phyloP scores from a whole-genome alignment of 176 grass and related monocot genomes.

The Thinopyrum elongatum region DNA sequence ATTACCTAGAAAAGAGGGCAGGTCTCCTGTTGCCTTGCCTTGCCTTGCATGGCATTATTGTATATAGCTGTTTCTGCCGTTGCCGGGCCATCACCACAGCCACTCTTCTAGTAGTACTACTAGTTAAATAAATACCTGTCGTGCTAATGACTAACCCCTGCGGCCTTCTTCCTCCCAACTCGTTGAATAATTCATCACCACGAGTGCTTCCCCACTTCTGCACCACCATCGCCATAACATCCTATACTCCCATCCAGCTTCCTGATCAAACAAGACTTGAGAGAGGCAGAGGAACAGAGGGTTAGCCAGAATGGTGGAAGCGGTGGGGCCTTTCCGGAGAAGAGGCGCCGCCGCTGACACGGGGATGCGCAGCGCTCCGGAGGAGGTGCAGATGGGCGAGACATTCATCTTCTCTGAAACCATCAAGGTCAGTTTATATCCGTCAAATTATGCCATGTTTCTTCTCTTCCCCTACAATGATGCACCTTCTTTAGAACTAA shows the following conservation, averaged over 20 bases:
- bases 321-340: conserved; percentile 13
- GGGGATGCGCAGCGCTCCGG: conserved; percentile 37
- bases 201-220: not conserved
- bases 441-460: not conserved
- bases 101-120: conserved; percentile 1
- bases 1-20: not conserved
- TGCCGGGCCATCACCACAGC: conserved; percentile 26
- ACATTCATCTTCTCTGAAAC: conserved; percentile 70
- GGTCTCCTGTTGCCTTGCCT: not conserved
- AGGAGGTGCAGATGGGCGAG: conserved; percentile 67
- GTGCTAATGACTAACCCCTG: conserved; percentile 26
- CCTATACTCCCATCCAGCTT: not conserved
- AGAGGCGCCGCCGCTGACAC: conserved; percentile 15
- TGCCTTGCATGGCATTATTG: conserved; percentile 20
- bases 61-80: not conserved
- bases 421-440: conserved; percentile 53
- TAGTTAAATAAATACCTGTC: conserved; percentile 39
- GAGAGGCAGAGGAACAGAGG: not conserved
- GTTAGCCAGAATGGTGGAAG: conserved; percentile 32
- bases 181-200: conserved; percentile 1
- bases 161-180: conserved; percentile 28
- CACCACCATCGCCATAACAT: not conserved
- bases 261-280: not conserved
- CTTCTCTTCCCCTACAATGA: not conserved
- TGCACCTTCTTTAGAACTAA: not conserved